Evolutionary conservation across 495 filamentous ascomycete genomes (phyloP), one percentile per base, ranked within the genome.

Genomic region (Copromyces sp.): DNA sequence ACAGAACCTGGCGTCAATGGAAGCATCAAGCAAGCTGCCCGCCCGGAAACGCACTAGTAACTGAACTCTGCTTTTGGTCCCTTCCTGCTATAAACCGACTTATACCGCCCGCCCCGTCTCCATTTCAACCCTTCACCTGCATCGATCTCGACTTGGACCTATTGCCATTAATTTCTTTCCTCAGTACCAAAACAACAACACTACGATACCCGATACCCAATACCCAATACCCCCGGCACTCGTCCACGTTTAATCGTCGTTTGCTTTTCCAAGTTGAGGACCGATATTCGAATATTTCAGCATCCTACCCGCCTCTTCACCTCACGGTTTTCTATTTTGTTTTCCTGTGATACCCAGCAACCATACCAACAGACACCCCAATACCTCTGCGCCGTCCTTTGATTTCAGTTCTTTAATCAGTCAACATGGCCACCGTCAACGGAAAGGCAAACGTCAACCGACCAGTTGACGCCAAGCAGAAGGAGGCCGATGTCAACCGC

Each of bases 401-500:
- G 47, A 14, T 14, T 29, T 29, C 47, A 14, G 4, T 9, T 17
- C 14, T 35, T 24, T 29, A 32, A 59, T 35, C 71, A 73, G 40
- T n/a, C 76, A 79, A 45, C 11, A 80, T 80, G 77, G 75, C 79
- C 40, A 74, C 71, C 7, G 53, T 61, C 14, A 72, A 39, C 12
- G 73, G 73, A 40, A 24, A 75, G 12, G 68, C 80, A 11, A 80
- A 79, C 74, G 90, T 93, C 75, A 93, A 94, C 78, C 87, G 83
- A 75, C 91, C 91, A 12, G 88, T 85, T 47, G 84, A 93, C 71
- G 53, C 85, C 61, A 90, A 91, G 80, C 85, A 87, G 72, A 85
- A 84, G 79, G 83, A 85, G 76, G 83, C 82, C 39, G 89, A 98
- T 80, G 91, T 99, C 80, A 97, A 97, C 81, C 87, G 89, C 75